phyloP scores from a whole-genome alignment of 768 basidiomycete species.

The Chalciporus piperatus region DNA sequence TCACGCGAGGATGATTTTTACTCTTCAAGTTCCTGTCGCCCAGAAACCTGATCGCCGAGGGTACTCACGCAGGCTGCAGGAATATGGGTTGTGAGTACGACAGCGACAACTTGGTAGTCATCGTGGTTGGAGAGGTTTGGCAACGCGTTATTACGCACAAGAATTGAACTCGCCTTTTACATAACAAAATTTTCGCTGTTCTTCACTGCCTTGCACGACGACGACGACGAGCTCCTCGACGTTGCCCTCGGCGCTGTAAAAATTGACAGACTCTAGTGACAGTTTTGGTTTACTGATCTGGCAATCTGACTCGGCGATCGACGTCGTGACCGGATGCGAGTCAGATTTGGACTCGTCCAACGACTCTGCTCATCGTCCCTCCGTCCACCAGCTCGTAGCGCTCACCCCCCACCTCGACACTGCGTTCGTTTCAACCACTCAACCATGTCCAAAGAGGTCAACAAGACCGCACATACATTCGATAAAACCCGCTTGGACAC shows the following conservation, averaged over 20 bases:
- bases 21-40: too few species aligned
- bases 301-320: conserved; percentile 8
- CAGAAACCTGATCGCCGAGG: not conserved
- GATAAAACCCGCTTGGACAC: conserved; percentile 85
- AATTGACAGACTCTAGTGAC: not conserved
- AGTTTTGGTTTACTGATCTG: too few species aligned
- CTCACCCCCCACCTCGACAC: not conserved
- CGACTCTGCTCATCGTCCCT: not conserved
- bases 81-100: not conserved
- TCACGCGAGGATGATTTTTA: conserved; percentile 49
- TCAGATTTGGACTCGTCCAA: conserved; percentile 23
- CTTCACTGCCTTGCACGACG: not conserved
- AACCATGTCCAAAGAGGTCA: conserved; percentile 42
- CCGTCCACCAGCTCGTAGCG: too few species aligned
- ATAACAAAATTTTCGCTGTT: not conserved
- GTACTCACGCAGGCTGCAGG: not conserved
- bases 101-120: too few species aligned
- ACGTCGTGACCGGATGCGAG: conserved; percentile 19
- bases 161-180: not conserved
- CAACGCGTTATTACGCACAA: too few species aligned
- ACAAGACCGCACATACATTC: conserved; percentile 84
- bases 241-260: not conserved
- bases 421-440: conserved; percentile 19
- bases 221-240: not conserved
- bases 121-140: too few species aligned